These are phyloP conservation scores for Exophiala sp. DNA, from an alignment of 2,329 filamentous ascomycete genomes.

Conservation along the genomic window DNA sequence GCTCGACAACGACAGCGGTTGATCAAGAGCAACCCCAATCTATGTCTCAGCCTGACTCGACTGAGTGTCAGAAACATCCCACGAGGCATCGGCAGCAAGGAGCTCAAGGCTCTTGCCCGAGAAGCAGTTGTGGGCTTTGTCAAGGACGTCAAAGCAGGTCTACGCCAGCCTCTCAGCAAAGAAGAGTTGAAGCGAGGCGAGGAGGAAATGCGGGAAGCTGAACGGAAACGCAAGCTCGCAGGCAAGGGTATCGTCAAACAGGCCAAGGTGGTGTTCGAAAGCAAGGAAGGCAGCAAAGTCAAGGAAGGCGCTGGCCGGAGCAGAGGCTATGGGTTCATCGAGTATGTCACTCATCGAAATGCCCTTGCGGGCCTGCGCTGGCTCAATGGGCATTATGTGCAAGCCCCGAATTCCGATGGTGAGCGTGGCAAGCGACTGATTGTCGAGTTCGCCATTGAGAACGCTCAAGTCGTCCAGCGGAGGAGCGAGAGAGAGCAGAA, in stretches of 20 bases:
- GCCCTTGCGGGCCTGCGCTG: conserved; percentile 91
- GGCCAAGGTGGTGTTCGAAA: conserved; percentile 89
- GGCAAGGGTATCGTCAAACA: conserved; percentile 85
- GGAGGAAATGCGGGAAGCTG: conserved; percentile 72
- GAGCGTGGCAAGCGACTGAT: conserved; percentile 86
- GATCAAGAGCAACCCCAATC: conserved; percentile 81
- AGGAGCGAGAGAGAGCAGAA: conserved; percentile 56
- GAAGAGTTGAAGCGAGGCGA: conserved; percentile 79
- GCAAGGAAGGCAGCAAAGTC: conserved; percentile 73
- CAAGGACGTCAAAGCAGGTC: conserved; percentile 73
- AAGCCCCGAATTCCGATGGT: conserved; percentile 32
- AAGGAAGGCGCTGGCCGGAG: conserved; percentile 73
- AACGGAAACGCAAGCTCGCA: conserved; percentile 70
- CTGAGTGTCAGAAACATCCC: conserved; percentile 90
- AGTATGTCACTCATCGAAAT: conserved; percentile 89
- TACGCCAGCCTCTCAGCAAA: conserved; percentile 72
- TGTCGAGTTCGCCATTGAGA: conserved; percentile 97
- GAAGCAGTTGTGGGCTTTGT: conserved; percentile 94
- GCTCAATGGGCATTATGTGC: conserved; percentile 71
- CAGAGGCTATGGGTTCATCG: conserved; percentile 93
- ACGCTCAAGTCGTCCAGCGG: conserved; percentile 86
- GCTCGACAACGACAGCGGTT: conserved; percentile 80
- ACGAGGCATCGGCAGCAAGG: conserved; percentile 73
- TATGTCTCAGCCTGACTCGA: conserved; percentile 83
- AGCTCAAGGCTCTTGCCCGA: conserved; percentile 82